Evolutionary conservation across 805 yeast genomes (phyloP).

Genomic region (Sugiyamaella floridensis): DNA sequence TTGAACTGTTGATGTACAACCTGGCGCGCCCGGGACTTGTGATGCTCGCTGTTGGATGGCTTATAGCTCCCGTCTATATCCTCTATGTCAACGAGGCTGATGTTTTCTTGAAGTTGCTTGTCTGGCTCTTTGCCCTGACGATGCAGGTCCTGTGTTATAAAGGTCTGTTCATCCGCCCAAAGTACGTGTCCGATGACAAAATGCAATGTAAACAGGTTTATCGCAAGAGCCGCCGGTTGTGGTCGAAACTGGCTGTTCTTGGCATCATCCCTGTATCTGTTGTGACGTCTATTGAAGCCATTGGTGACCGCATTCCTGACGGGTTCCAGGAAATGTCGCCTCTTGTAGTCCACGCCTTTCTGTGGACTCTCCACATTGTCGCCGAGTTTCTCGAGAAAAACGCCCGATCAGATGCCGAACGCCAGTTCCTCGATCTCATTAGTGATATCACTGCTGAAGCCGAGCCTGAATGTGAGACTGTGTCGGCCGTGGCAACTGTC

Average conservation of each 20-base stretch:
- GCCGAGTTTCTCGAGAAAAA: conserved; percentile 5
- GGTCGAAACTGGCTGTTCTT: conserved; percentile 7
- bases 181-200: conserved; percentile 4
- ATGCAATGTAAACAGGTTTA: conserved; percentile 4
- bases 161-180: conserved; percentile 4
- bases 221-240: not conserved
- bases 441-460: conserved; percentile 2
- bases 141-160: conserved; percentile 2
- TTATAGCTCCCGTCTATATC: not conserved
- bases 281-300: not conserved
- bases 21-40: conserved; percentile 6
- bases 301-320: not conserved
- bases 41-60: conserved; percentile 5
- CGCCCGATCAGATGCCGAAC: conserved; percentile 5
- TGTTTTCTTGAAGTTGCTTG: not conserved
- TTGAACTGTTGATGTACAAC: not conserved
- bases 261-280: conserved; percentile 8
- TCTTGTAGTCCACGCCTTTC: conserved; percentile 3
- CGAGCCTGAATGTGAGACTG: not conserved
- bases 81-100: not conserved
- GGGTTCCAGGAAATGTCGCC: conserved; percentile 2
- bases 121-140: not conserved
- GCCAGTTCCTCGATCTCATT: conserved; percentile 2
- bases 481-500: not conserved
- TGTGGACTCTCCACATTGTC: conserved; percentile 7